phyloP scores from a whole-genome alignment of 768 basidiomycete genomes.

The Cubamyces lactineus region DNA sequence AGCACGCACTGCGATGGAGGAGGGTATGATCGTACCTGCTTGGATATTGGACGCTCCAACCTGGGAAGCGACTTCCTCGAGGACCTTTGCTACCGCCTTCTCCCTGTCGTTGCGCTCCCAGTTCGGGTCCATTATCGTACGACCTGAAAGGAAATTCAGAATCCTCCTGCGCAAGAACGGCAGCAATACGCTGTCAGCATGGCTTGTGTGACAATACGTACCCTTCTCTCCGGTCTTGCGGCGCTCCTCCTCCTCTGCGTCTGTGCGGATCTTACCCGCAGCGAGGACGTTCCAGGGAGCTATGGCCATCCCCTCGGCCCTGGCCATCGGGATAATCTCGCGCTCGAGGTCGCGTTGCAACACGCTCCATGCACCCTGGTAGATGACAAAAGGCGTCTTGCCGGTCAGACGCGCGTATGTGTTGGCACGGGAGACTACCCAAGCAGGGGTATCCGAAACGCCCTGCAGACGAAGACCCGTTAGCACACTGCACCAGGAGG shows the following conservation, averaged over 20 bases:
- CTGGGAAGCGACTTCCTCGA: conserved; percentile 52
- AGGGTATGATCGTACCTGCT: neutral
- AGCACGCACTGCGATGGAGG: too few species aligned
- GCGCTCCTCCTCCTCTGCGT: conserved; percentile 36
- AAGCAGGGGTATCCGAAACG: conserved; percentile 35
- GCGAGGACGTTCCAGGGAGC: conserved; percentile 45
- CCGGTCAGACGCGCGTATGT: conserved; percentile 40
- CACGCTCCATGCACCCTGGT: conserved; percentile 38
- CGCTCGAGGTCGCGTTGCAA: conserved; percentile 41
- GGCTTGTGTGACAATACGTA: neutral
- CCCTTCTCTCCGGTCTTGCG: conserved; percentile 31
- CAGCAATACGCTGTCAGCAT: too few species aligned
- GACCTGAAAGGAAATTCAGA: conserved; percentile 33
- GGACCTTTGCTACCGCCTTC: conserved; percentile 40
- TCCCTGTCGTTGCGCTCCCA: conserved; percentile 37
- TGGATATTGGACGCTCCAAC: conserved; percentile 39
- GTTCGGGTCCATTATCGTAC: conserved; percentile 30
- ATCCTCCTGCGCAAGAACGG: too few species aligned
- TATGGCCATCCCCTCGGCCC: conserved; percentile 33
- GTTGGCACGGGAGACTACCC: conserved; percentile 39
- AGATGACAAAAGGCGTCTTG: conserved; percentile 43
- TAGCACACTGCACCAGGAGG: too few species aligned
- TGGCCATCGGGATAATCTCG: conserved; percentile 39
- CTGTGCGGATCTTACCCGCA: conserved; percentile 40
- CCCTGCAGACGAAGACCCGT: conserved; percentile 7